Evolutionary conservation across 164 flowering plant genomes (phyloP), one percentile per base, ranked within the genome.

Genomic region (Vitis amurensis): DNA sequence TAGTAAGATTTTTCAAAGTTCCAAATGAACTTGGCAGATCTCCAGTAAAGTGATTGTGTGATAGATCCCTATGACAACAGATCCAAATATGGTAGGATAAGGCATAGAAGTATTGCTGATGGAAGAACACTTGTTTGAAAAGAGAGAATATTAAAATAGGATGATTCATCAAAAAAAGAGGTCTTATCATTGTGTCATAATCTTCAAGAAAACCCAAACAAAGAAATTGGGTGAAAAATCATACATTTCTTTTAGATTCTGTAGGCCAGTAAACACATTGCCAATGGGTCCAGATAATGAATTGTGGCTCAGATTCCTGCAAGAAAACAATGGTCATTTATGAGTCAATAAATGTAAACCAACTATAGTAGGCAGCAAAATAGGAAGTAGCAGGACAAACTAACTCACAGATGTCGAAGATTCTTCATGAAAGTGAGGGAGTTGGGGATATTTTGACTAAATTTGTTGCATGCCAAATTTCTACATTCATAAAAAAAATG

Each of bases 221-320:
- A 44, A 9, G 61, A 65, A 31, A 51, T 55, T 3, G 60, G 59
- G n/a, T 8, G 23, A 71, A 69, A 61, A 30, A 50, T 27, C 85
- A 52, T 89, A 93, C 97, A 93, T 82, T 69, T 79, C 86, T 77
- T 72, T 84, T 19, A 93, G 79, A 76, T 77, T 75, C 60, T 73
- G 66, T 13, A 90, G 74, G 66, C 85, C 90, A 29, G 71, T 77
- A 62, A 93, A 93, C 48, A 91, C 85, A 79, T 88, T 77, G 59
- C 93, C 96, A 55, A 93, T 70, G 2, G 91, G 82, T 67, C 98
- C 97, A 76, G 86, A 82, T 59, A 93, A 63, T 4, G 62, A 68
- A 73, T 93, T 93, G 78, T 87, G 91, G 82, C 96, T 90, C 75
- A 93, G 69, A 73, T 91, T 93, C 82, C 98, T 90, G 86, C 74